Evolutionary conservation across 2,329 filamentous ascomycete species (phyloP), one percentile per base, ranked within the genome.

Genomic region (Seiridium cupressi): DNA sequence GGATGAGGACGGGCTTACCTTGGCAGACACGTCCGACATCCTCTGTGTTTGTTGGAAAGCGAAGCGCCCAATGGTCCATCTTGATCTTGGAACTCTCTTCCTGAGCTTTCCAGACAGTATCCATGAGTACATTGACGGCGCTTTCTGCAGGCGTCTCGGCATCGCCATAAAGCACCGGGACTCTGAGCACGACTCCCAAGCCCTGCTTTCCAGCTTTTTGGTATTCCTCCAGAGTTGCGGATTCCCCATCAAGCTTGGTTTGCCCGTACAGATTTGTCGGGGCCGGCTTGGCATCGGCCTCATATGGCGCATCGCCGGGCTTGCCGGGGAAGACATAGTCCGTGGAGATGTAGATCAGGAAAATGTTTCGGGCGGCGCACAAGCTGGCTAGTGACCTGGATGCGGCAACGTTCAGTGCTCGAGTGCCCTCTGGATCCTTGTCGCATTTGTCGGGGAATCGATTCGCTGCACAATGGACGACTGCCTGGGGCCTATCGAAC

Each of bases 401-500:
- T 2, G 92, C 89, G 3, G 85, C 81, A 10, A 94, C 86, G 69
- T 96, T 96, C 68, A 96, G 80, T 18, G 82, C 83, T 62, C 84
- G 84, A 3, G 92, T 91, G 58, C 86, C 90, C 61, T 88, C 84
- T 3, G 92, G 93, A 72, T 97, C 86, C 64, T 85, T 84, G 68
- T 93, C 89, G 70, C 93, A 94, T 71, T 90, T 89, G 75, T 97
- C 93, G 2, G 93, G 93, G 69, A 89, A 96, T 63, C 92, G 87
- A 74, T 96, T 93, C 51, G 93, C 93, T 46, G 93, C 93, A 92
- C 92, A 94, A 73, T 96, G 92, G 42, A 96, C 84, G 49, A 96
- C 86, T 57, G 90, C 91, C 62, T 89, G 78, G 5, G 92, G 91
- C 69, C 90, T 92, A 70, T 49, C 1, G n/a, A 57, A 35, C 2